These are phyloP conservation scores for Nothophoma quercina DNA, from an alignment of 2,329 filamentous ascomycete species.

Conservation along the genomic window DNA sequence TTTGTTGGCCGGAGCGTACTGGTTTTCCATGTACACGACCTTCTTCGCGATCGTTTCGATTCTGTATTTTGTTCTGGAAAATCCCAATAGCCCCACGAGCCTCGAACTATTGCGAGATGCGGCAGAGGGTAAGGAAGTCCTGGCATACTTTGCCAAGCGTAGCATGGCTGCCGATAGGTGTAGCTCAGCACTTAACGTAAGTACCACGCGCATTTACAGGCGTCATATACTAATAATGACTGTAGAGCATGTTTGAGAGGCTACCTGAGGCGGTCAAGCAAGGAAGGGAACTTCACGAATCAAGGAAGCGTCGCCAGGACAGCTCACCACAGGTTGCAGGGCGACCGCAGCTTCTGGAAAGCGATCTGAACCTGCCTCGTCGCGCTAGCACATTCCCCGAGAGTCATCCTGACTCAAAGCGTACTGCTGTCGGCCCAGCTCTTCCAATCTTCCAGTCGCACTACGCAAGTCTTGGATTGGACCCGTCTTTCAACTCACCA, in stretches of 20 bases:
- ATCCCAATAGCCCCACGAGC: constrained; percentile 75
- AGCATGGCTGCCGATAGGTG: constrained; percentile 91
- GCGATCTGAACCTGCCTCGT: constrained; percentile 29
- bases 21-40: constrained; percentile 86
- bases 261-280: constrained; percentile 74
- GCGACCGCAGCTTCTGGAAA: constrained; percentile 35
- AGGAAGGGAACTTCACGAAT: constrained; percentile 37
- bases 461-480: constrained; percentile 37
- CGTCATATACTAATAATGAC: constrained; percentile 19
- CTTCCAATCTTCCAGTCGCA: constrained; percentile 41
- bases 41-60: constrained; percentile 83
- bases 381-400: constrained; percentile 50
- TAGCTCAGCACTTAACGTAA: constrained; percentile 76
- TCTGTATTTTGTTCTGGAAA: constrained; percentile 81
- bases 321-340: constrained; percentile 43
- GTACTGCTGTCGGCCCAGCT: constrained; percentile 33
- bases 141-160: constrained; percentile 78
- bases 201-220: too few species aligned
- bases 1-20: constrained; percentile 80
- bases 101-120: constrained; percentile 87
- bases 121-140: constrained; percentile 80
- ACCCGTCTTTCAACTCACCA: constrained; percentile 37
- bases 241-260: constrained; percentile 80
- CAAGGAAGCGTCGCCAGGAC: constrained; percentile 49
- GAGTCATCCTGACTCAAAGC: constrained; percentile 37